phyloP scores from a whole-genome alignment of 176 grass and related monocot genomes.

The Zoysia pacifica region DNA sequence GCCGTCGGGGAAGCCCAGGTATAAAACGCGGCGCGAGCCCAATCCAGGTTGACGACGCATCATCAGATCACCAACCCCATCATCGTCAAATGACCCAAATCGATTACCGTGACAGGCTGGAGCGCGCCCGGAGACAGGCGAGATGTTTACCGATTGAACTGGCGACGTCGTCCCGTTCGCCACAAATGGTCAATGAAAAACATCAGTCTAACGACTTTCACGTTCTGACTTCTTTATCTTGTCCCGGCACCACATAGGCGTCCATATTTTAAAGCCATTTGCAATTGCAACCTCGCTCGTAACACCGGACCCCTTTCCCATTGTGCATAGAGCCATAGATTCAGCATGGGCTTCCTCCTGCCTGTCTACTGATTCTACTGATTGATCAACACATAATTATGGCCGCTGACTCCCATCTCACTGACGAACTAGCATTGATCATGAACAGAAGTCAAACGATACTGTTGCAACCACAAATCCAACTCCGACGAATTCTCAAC shows the following conservation, averaged over 20 bases:
- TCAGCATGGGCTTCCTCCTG: neutral
- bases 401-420: neutral
- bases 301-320: neutral
- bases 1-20: neutral
- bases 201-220: neutral
- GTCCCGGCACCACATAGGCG: neutral
- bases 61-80: neutral
- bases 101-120: neutral
- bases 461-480: conserved; percentile 10
- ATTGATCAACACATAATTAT: neutral
- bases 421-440: neutral
- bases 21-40: neutral
- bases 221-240: neutral
- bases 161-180: too few species aligned
- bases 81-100: too few species aligned
- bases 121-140: neutral
- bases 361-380: neutral
- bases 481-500: conserved; percentile 7
- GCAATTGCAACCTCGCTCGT: neutral
- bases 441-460: conserved; percentile 25
- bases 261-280: neutral
- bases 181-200: neutral
- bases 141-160: neutral
- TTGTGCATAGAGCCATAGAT: neutral
- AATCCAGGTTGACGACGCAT: neutral